A percentile compares a stretch with the other conserved stretches of the same genome.
Conservation (phyloP, 257 asterid species). For the Ocimum tenuiflorum region DNA sequence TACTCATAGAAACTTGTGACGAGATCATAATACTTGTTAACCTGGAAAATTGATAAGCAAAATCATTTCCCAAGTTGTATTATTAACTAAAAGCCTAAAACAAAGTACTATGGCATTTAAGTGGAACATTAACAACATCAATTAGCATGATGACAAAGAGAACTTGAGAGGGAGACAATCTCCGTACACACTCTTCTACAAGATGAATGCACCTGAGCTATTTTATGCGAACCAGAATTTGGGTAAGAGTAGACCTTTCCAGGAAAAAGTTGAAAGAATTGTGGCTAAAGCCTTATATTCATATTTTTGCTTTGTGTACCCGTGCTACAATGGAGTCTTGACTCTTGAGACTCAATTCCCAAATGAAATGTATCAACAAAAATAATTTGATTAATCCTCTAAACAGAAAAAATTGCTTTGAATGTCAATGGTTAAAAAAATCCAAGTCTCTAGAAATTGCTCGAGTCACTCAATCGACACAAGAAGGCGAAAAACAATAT, state of each 20-base stretch:
- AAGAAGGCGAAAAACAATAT: background rate
- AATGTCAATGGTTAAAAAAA: background rate
- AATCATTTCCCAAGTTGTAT: background rate
- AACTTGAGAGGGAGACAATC: background rate
- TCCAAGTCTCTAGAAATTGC: background rate
- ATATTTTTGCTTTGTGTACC: background rate
- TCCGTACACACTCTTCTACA: background rate
- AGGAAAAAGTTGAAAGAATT: background rate
- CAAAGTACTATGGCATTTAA: background rate
- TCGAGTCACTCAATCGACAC: background rate
- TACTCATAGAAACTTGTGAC: slow-evolving; percentile 97
- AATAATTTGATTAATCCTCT: background rate
- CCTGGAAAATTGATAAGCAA: slow-evolving; percentile 41
- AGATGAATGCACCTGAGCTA: background rate
- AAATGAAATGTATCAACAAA: background rate
- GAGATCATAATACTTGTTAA: slow-evolving; percentile 92
- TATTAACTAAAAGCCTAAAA: background rate
- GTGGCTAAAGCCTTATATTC: background rate
- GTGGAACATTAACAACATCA: background rate
- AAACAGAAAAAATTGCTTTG: background rate
- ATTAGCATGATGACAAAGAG: background rate
- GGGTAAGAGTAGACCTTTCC: background rate
- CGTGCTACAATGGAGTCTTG: background rate
- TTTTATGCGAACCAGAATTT: background rate
- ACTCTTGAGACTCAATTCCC: background rate